Evolutionary conservation across 78 protist genomes (phyloP).

Genomic region (Anaeramoeba ignava): DNA sequence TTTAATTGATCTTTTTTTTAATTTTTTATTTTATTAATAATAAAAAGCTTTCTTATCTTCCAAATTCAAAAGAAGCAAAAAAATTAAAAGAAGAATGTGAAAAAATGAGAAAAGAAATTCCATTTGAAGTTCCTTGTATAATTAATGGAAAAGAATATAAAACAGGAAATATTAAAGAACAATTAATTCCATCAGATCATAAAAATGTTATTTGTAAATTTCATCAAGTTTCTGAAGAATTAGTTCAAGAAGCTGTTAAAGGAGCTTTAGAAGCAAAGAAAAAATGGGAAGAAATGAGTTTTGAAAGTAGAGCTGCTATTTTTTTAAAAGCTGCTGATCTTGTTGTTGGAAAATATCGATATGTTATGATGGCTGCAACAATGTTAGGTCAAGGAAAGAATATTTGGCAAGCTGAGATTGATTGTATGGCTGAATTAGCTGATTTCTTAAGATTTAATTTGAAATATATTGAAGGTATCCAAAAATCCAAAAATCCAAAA

Average conservation of each 20-base stretch:
- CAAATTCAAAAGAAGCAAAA: conserved; percentile 22
- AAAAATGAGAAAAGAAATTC: neutral
- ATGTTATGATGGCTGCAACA: conserved; percentile 18
- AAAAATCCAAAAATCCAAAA: no score
- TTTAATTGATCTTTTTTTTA: no score
- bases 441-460: conserved; percentile 76
- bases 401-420: conserved; percentile 73
- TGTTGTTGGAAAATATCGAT: conserved; percentile 38
- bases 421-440: conserved; percentile 61
- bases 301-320: conserved; percentile 60
- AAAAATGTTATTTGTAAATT: neutral
- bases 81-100: neutral
- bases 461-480: conserved; percentile 25
- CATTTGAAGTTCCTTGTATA: conserved; percentile 24
- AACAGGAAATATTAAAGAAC: conserved; percentile 12
- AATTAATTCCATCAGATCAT: conserved; percentile 20
- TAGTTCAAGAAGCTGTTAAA: conserved; percentile 39
- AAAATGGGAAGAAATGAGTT: conserved; percentile 54
- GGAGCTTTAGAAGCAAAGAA: conserved; percentile 43
- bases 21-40: no score
- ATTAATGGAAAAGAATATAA: conserved; percentile 32
- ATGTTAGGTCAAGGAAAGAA: conserved; percentile 44
- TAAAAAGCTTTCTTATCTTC: no score
- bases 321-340: conserved; percentile 71
- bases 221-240: conserved; percentile 13